These are phyloP conservation scores for Didymella segeticola DNA, from an alignment of 2,329 filamentous ascomycete genomes.

Conservation along the genomic window DNA sequence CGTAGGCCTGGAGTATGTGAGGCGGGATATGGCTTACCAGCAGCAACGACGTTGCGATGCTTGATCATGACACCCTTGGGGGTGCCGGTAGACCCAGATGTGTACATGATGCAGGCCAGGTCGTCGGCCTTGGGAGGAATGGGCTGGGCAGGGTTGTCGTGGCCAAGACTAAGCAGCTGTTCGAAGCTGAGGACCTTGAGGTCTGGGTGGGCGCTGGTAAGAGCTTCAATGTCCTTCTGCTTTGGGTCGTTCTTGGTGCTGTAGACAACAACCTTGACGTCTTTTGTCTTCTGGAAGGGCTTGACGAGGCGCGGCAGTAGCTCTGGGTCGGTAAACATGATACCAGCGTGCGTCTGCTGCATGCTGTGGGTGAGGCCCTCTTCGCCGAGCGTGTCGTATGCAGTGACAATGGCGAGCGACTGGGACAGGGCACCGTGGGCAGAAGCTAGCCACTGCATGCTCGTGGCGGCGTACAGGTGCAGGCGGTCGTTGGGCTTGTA, in stretches of 20 bases:
- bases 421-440: conserved; percentile 82
- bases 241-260: conserved; percentile 62
- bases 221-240: conserved; percentile 60
- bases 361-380: conserved; percentile 86
- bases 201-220: conserved; percentile 61
- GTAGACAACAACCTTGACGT: conserved; percentile 65
- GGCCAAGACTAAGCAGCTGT: conserved; percentile 60
- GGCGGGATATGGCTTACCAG: conserved; percentile 61
- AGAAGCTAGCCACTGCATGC: conserved; percentile 82
- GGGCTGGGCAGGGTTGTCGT: conserved; percentile 73
- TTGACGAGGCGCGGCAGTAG: conserved; percentile 64
- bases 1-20: not conserved
- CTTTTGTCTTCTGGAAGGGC: conserved; percentile 62
- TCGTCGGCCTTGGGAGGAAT: conserved; percentile 76
- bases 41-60: conserved; percentile 80
- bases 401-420: conserved; percentile 89
- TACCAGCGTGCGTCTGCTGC: conserved; percentile 77
- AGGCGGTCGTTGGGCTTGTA: conserved; percentile 71
- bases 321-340: conserved; percentile 87
- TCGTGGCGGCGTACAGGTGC: conserved; percentile 83
- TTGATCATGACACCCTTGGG: conserved; percentile 89
- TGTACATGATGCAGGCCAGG: conserved; percentile 81
- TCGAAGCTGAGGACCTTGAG: conserved; percentile 63
- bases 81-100: conserved; percentile 85
- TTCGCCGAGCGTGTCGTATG: conserved; percentile 90